A percentile compares a stretch with the other conserved stretches of the same genome.
Evolutionary conservation across 1,284 basidiomycete species (phyloP).

Genomic region (Ceratobasidium sp.): DNA sequence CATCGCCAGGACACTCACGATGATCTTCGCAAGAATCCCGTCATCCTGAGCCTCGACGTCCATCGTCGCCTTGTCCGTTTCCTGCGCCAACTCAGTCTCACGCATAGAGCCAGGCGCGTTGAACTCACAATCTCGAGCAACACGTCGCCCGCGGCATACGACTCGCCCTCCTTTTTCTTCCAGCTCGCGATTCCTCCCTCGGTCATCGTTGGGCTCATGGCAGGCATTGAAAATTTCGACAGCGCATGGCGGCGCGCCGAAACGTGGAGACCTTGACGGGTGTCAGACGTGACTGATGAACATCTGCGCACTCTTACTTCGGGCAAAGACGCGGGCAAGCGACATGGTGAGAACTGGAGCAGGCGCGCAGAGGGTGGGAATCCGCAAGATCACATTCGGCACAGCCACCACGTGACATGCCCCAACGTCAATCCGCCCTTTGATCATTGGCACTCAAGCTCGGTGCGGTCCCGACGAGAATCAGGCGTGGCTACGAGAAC

Average conservation of each 20-base stretch:
- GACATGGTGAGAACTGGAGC: slow-evolving; percentile 50
- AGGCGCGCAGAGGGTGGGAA: slow-evolving; percentile 32
- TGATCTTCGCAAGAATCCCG: slow-evolving; percentile 91
- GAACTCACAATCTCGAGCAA: slow-evolving; percentile 72
- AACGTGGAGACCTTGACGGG: slow-evolving; percentile 76
- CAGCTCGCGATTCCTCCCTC: slow-evolving; percentile 97
- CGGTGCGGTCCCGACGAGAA: too few relatives aligned
- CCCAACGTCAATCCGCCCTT: neutral
- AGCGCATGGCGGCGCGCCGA: slow-evolving; percentile 83
- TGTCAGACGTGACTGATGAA: neutral
- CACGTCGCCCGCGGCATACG: slow-evolving; percentile 66
- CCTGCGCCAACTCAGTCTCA: slow-evolving; percentile 62
- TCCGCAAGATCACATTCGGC: slow-evolving; percentile 1
- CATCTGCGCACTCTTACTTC: slow-evolving; percentile 62
- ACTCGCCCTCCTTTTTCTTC: slow-evolving; percentile 76
- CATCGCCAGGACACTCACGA: slow-evolving; percentile 61
- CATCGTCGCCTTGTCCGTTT: slow-evolving; percentile 99
- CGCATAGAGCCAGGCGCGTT: slow-evolving; percentile 21
- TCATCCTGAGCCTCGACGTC: slow-evolving; percentile 99
- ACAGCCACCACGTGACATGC: slow-evolving; percentile 31
- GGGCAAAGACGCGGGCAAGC: slow-evolving; percentile 73
- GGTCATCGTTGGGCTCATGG: slow-evolving; percentile 99
- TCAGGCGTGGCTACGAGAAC: neutral
- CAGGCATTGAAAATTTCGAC: slow-evolving; percentile 95
- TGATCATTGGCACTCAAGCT: too few relatives aligned